Evolutionary conservation across 768 basidiomycete species (phyloP), one percentile per base, ranked within the genome.

Genomic region (Scleroderma citrinum): DNA sequence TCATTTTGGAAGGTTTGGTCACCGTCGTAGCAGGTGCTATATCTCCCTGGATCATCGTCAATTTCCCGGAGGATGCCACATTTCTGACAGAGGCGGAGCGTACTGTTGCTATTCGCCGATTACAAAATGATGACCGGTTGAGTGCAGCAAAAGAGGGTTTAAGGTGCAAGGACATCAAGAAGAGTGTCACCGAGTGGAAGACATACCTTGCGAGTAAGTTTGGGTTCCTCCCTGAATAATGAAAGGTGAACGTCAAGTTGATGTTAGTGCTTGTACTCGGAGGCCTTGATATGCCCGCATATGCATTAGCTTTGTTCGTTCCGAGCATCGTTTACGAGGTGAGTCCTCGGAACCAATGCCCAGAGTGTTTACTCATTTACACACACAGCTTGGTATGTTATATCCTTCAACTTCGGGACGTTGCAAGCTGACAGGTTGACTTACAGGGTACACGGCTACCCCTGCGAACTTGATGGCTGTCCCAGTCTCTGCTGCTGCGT

Each of bases 1-100:
- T 88, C 76, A 85, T 87, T 48, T 52, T 87, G 12, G 83, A 87
- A 59, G 87, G 86, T 19, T 66, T 88, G 31, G 69, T 68, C 13
- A 88, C 87, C 1, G 72, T 88, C 21, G 13, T 87, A 17, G 84
- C 82, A 4, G 85, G 83, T 10, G 61, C 62, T 19, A 62, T 71
- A 10, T 87, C 85, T 2, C 89, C 81, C 69, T 90, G 77, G 75
- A 79, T 90, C 59, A 79, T 90, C 50, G 81, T 87, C 57, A 87
- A 90, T 61, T 91, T 90, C 67, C 87, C 88, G 3, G 86, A 90
- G 57, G 85, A 80, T 1, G 87, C 87, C 23, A 84, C 76, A 55
- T 90, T 89, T 70, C 71, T 91, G 6, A 76, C 74, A 17, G 83
- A 85, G 56, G 76, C 69, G 2, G 87, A 90, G 65, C 72, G 84